phyloP scores from a whole-genome alignment of 1,284 basidiomycete genomes.

The Ganoderma boninense region DNA sequence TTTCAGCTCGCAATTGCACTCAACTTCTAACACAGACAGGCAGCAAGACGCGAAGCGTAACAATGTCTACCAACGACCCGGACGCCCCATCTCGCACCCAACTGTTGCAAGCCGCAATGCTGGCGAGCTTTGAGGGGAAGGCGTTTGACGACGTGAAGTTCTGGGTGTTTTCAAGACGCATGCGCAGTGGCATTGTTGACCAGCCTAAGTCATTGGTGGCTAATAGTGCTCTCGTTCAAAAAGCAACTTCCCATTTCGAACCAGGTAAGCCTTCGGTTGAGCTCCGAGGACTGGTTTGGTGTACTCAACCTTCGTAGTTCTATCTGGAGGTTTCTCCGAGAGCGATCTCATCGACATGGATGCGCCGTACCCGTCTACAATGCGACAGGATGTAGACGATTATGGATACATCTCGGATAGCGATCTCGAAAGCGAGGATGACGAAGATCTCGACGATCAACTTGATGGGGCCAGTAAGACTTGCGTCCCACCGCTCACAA shows the following conservation, averaged over 20 bases:
- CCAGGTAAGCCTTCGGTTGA: constrained; percentile 6
- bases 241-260: constrained; percentile 22
- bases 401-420: constrained; percentile 38
- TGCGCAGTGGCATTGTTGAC: not conserved
- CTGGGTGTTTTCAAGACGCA: constrained; percentile 19
- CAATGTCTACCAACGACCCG: not conserved
- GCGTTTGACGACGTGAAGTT: constrained; percentile 25
- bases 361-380: constrained; percentile 21
- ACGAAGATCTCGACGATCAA: not conserved
- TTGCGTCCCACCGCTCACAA: not conserved
- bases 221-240: constrained; percentile 19
- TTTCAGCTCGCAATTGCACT: not conserved
- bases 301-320: not conserved
- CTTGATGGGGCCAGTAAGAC: not conserved
- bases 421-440: constrained; percentile 35
- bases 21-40: too few species aligned
- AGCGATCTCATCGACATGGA: constrained; percentile 21
- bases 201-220: constrained; percentile 12
- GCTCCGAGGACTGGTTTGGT: not conserved
- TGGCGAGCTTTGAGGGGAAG: constrained; percentile 10
- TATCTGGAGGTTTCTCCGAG: constrained; percentile 27
- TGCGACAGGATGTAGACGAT: not conserved
- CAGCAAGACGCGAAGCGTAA: not conserved
- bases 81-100: not conserved
- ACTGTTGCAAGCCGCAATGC: not conserved